Conservation (phyloP, 139 green algal species). For the Coccomyxa sp. region DNA sequence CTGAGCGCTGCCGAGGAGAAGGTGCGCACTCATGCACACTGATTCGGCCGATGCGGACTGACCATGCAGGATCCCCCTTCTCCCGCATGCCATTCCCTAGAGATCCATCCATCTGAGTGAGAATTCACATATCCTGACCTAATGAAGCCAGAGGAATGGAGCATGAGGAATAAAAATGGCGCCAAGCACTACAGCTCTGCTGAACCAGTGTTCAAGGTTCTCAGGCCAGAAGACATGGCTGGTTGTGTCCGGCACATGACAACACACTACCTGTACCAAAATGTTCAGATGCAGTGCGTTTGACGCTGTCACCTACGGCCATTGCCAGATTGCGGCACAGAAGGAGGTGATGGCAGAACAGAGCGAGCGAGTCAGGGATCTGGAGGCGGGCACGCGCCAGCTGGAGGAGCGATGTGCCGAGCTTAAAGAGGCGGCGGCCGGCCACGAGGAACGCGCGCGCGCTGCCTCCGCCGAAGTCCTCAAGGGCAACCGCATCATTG, state of each 20-base stretch:
- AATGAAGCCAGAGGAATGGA: neutral
- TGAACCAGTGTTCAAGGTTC: no score
- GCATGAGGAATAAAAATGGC: neutral
- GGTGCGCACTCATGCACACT: conserved; percentile 25
- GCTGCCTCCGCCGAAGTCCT: conserved; percentile 60
- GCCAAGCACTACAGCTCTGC: neutral
- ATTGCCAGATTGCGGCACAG: conserved; percentile 35
- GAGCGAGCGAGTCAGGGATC: conserved; percentile 45
- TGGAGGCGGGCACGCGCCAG: conserved; percentile 48
- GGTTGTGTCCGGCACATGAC: no score
- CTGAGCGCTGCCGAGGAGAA: conserved; percentile 68
- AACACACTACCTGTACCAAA: no score
- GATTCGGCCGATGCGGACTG: neutral
- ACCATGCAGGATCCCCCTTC: neutral
- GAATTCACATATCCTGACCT: neutral
- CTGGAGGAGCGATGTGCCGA: conserved; percentile 59
- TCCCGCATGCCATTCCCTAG: neutral
- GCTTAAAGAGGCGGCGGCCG: conserved; percentile 44
- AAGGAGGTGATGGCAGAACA: conserved; percentile 54
- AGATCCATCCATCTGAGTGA: neutral
- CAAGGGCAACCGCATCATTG: conserved; percentile 76
- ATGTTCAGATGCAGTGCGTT: no score
- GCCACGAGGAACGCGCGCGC: conserved; percentile 40
- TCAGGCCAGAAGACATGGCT: no score
- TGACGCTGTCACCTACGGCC: neutral